A percentile compares a stretch with the other conserved stretches of the same genome.
Evolutionary conservation across 2,329 filamentous ascomycete genomes (phyloP).

Genomic region (Aspergillus ochraceus): DNA sequence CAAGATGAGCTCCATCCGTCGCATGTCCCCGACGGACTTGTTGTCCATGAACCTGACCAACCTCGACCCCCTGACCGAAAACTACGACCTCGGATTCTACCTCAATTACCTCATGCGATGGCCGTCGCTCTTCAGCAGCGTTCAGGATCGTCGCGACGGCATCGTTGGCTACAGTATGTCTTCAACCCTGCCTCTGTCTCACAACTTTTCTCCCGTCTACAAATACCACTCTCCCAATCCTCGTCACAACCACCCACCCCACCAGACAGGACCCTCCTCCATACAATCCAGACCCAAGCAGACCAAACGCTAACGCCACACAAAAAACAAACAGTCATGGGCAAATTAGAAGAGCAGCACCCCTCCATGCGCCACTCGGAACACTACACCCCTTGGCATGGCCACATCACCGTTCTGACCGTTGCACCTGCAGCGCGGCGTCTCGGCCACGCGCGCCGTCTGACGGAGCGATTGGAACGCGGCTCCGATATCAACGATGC

Average conservation of each 20-base stretch:
- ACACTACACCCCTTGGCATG: conserved; percentile 99
- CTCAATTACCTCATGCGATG: conserved; percentile 93
- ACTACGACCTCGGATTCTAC: conserved; percentile 94
- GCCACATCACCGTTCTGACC: conserved; percentile 93
- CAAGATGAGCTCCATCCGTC: conserved; percentile 78
- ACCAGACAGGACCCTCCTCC: neutral
- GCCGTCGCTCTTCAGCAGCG: conserved; percentile 91
- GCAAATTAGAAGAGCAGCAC: conserved; percentile 88
- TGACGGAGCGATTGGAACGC: conserved; percentile 79
- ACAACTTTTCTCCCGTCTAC: neutral
- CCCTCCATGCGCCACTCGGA: conserved; percentile 71
- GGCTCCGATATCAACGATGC: conserved; percentile 78
- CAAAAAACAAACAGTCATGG: conserved; percentile 71
- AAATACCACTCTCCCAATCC: neutral
- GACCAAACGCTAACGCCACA: neutral
- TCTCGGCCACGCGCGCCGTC: conserved; percentile 79
- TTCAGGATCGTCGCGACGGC: conserved; percentile 80
- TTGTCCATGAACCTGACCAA: conserved; percentile 92
- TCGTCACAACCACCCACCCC: neutral
- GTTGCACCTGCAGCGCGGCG: conserved; percentile 84
- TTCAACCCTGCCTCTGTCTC: neutral
- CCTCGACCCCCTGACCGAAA: conserved; percentile 94
- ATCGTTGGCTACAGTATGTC: conserved; percentile 89
- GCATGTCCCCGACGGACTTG: conserved; percentile 80
- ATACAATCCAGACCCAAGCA: neutral